Evolutionary conservation across 768 basidiomycete genomes (phyloP).

Genomic region (Psilocybe cyanescens): DNA sequence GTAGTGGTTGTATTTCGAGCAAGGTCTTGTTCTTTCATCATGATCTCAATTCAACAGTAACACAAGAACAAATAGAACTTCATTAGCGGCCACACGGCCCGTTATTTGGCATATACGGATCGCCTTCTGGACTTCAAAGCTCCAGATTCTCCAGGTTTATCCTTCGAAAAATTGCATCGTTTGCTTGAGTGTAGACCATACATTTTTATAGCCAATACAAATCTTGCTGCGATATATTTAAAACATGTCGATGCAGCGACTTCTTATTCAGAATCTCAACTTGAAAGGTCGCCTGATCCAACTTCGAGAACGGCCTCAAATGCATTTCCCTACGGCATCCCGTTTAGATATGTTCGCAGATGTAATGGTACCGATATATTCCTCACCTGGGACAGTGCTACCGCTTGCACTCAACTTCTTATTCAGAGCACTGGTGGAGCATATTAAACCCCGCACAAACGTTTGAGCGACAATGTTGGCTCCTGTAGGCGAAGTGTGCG

Average conservation of each 20-base stretch:
- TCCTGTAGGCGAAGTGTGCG: slow-evolving; percentile 46
- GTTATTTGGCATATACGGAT: background rate
- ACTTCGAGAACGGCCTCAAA: background rate
- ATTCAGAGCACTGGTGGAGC: slow-evolving; percentile 38
- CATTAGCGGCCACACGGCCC: background rate
- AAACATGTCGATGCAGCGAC: too few relatives aligned
- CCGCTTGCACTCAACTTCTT: slow-evolving; percentile 40
- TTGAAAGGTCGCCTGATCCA: background rate
- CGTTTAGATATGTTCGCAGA: background rate
- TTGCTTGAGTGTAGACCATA: too few relatives aligned
- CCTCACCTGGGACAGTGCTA: slow-evolving; percentile 37
- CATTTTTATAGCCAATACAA: too few relatives aligned
- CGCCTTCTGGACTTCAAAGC: background rate
- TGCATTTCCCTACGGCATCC: slow-evolving; percentile 4
- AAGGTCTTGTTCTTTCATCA: background rate
- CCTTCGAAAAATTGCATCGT: too few relatives aligned
- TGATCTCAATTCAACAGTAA: background rate
- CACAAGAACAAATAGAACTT: background rate
- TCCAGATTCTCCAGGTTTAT: background rate
- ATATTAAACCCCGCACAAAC: slow-evolving; percentile 49
- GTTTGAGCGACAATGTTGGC: slow-evolving; percentile 52
- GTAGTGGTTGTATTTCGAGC: background rate
- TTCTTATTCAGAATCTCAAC: too few relatives aligned
- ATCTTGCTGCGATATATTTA: too few relatives aligned
- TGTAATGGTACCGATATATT: slow-evolving; percentile 3